Evolutionary conservation across 2,329 filamentous ascomycete genomes (phyloP).

Genomic region (Fusarium sp.): DNA sequence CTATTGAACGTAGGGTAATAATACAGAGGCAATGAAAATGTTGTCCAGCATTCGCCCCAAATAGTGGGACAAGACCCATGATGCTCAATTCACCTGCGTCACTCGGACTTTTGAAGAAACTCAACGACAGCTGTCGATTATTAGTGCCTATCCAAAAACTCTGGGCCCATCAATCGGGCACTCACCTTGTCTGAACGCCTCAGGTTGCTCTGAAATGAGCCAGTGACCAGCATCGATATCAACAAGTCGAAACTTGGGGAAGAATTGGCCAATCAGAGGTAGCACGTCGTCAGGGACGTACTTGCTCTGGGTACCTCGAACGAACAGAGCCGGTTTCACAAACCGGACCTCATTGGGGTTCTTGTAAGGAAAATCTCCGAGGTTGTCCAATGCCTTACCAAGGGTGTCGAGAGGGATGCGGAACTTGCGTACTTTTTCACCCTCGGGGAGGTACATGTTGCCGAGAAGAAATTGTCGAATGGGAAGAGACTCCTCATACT

Average conservation of each 20-base stretch:
- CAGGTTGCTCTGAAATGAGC: conserved; percentile 89
- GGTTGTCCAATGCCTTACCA: conserved; percentile 72
- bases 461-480: conserved; percentile 93
- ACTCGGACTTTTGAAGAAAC: conserved; percentile 65
- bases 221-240: conserved; percentile 87
- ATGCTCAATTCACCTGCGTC: conserved; percentile 36
- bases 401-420: conserved; percentile 81
- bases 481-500: conserved; percentile 77
- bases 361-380: conserved; percentile 91
- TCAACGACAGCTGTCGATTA: conserved; percentile 66
- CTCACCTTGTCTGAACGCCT: conserved; percentile 79
- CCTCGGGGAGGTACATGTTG: conserved; percentile 73
- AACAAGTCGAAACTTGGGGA: conserved; percentile 77
- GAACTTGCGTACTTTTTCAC: conserved; percentile 72
- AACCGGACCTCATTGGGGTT: conserved; percentile 76
- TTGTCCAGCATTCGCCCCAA: conserved; percentile 8
- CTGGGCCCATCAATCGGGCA: background rate
- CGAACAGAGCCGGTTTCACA: conserved; percentile 81
- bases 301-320: conserved; percentile 79
- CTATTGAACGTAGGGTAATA: conserved; percentile 8
- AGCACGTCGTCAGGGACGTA: conserved; percentile 85
- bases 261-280: conserved; percentile 83
- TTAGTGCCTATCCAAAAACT: background rate
- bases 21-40: conserved; percentile 4
- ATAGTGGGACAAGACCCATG: conserved; percentile 15